A percentile compares a stretch with the other conserved stretches of the same genome.
Evolutionary conservation across 768 basidiomycete species (phyloP).

Genomic region (Hypholoma sublateritium): DNA sequence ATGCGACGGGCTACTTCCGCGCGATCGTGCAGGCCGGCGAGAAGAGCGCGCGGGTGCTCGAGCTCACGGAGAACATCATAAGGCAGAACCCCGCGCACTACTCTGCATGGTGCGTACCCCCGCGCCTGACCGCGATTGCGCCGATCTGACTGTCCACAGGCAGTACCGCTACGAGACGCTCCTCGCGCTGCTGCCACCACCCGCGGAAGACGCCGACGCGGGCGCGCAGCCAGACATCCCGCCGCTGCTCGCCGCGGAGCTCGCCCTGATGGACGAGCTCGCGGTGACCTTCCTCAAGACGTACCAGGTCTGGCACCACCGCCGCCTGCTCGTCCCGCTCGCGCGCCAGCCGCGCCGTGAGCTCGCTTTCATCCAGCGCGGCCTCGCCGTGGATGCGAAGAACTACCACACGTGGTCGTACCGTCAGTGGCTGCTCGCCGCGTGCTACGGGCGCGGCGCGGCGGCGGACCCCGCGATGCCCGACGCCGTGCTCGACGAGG

Average conservation of each 20-base stretch:
- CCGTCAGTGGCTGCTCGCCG: conserved; percentile 89
- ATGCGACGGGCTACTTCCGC: conserved; percentile 91
- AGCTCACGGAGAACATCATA: conserved; percentile 88
- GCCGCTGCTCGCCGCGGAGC: conserved; percentile 62
- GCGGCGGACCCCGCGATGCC: not conserved
- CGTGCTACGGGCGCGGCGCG: conserved; percentile 61
- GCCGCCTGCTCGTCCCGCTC: conserved; percentile 67
- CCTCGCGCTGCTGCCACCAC: conserved; percentile 56
- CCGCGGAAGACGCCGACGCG: not conserved
- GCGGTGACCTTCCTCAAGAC: conserved; percentile 86
- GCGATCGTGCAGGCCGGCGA: conserved; percentile 78
- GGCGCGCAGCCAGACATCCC: conserved; percentile 7
- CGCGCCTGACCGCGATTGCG: not conserved
- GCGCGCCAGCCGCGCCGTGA: conserved; percentile 60
- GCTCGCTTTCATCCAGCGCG: conserved; percentile 74
- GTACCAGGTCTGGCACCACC: conserved; percentile 98
- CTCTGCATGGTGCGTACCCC: conserved; percentile 77
- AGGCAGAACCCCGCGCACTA: conserved; percentile 95
- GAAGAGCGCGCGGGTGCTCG: conserved; percentile 77
- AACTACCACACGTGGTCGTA: conserved; percentile 99
- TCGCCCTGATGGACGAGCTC: conserved; percentile 84
- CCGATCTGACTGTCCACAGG: conserved; percentile 45
- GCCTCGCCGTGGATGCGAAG: conserved; percentile 79
- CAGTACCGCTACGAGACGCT: conserved; percentile 94
- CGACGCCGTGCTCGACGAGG: conserved; percentile 9